Conservation (phyloP, 2,329 filamentous ascomycete species). For the Myotisia sp. region DNA sequence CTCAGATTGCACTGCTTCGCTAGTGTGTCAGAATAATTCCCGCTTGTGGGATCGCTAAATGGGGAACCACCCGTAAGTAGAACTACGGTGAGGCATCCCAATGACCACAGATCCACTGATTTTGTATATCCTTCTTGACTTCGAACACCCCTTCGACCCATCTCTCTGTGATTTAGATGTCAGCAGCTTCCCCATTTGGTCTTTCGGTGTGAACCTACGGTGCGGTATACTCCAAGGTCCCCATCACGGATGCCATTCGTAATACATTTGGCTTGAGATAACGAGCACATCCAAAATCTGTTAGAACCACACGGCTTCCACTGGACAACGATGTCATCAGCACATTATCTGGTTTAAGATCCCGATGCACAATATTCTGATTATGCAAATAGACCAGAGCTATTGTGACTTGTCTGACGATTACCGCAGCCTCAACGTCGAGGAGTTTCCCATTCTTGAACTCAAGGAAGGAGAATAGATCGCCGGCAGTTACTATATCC, state of each 20-base stretch:
- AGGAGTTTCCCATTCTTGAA: constrained; percentile 33
- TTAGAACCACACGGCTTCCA: constrained; percentile 42
- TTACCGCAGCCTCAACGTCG: constrained; percentile 39
- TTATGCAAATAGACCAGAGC: constrained; percentile 46
- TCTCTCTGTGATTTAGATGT: constrained; percentile 15
- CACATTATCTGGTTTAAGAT: constrained; percentile 51
- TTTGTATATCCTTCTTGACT: constrained; percentile 35
- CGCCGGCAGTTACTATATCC: constrained; percentile 45
- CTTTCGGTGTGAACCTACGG: constrained; percentile 35
- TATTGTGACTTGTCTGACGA: constrained; percentile 42
- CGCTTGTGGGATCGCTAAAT: constrained; percentile 28
- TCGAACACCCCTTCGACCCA: constrained; percentile 2
- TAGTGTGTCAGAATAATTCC: constrained; percentile 18
- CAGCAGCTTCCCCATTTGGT: neutral
- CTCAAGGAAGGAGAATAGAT: constrained; percentile 46
- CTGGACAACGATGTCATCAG: constrained; percentile 41
- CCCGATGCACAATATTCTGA: constrained; percentile 43
- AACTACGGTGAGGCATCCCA: constrained; percentile 41
- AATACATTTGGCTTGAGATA: constrained; percentile 16
- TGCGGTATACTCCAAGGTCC: constrained; percentile 44
- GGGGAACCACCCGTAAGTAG: constrained; percentile 39
- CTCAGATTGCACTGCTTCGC: constrained; percentile 30
- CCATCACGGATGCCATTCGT: constrained; percentile 42
- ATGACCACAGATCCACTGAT: constrained; percentile 48
- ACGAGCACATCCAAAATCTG: constrained; percentile 46